Evolutionary conservation across 139 green algal species (phyloP), one percentile per base, ranked within the genome.

Genomic region (Picochlorum sp.): DNA sequence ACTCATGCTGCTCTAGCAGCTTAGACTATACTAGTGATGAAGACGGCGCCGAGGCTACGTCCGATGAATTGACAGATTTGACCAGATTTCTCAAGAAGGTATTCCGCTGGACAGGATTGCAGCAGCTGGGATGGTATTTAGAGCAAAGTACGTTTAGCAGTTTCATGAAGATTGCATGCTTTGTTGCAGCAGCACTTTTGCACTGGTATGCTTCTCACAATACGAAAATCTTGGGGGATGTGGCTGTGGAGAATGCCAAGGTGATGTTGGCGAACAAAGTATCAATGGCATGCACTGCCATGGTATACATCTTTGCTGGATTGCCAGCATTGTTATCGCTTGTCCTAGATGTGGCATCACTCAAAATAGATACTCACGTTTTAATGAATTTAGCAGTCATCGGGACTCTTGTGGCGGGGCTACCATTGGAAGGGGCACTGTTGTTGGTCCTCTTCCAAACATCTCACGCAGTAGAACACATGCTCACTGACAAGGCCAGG

Each of bases 391-490:
- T 92, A 44, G 81, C 86, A 2, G 84, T 81, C 5, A 26, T 86
- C 44, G 87, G 85, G 50, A 89, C 85, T 2, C 61, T 91, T 46
- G 75, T 74, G 23, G 74, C 89, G 51, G 86, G 85, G 0, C 72
- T 84, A 57, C 77, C 80, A 0, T 59, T 84, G 6, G 88, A 94
- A 85, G 88, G 88, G n/a, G 88, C 86, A 3, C 69, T 93, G 66
- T 80, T 95, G 68, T 73, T 93, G 65, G 71, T 91, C 18, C 81
- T 95, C 6, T 95, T 95, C 70, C 77, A 86, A 26, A 61, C 61
- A 20, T 66, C 61, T 14, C 61, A 66, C n/a, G 61, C 37, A n/a
- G 61, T 66, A 20, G 61, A 66, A 38, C 61, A 66, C 58, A 20
- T 56, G 14, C 4, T 66, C 0, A 66, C 61, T 32, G 61, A 54